Conservation (phyloP, 2,329 filamentous ascomycete species). For the Venturia carpophila region DNA sequence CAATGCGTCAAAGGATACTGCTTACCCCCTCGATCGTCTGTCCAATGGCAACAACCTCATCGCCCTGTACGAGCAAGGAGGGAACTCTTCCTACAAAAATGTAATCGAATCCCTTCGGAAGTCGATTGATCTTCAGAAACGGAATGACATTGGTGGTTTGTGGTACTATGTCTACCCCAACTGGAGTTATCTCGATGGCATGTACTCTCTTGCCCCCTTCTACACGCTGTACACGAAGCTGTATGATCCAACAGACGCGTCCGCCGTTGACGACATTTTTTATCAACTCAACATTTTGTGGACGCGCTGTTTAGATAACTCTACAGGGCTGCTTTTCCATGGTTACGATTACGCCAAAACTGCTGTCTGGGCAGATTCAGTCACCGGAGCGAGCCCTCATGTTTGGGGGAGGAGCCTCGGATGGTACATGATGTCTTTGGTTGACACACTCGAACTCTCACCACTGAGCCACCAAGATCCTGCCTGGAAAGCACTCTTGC, state of each 20-base stretch:
- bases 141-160: slow-evolving; percentile 27
- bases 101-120: slow-evolving; percentile 23
- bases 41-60: slow-evolving; percentile 27
- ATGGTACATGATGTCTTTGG: slow-evolving; percentile 47
- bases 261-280: slow-evolving; percentile 22
- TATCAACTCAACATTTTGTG: slow-evolving; percentile 35
- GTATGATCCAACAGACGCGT: slow-evolving; percentile 18
- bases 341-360: slow-evolving; percentile 45
- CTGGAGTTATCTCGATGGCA: slow-evolving; percentile 48
- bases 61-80: slow-evolving; percentile 20
- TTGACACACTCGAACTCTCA: slow-evolving; percentile 42
- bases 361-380: slow-evolving; percentile 45
- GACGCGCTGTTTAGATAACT: slow-evolving; percentile 25
- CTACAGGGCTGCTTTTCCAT: slow-evolving; percentile 43
- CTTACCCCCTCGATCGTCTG: slow-evolving; percentile 28
- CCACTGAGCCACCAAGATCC: slow-evolving; percentile 21
- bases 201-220: slow-evolving; percentile 44
- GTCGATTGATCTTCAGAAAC: slow-evolving; percentile 27
- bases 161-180: slow-evolving; percentile 41
- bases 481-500: slow-evolving; percentile 12
- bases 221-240: slow-evolving; percentile 26
- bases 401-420: slow-evolving; percentile 49
- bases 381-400: slow-evolving; percentile 44
- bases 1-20: slow-evolving; percentile 22
- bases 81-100: slow-evolving; percentile 20